phyloP scores from a whole-genome alignment of 2,329 filamentous ascomycete species.

The Calonectria naviculata region DNA sequence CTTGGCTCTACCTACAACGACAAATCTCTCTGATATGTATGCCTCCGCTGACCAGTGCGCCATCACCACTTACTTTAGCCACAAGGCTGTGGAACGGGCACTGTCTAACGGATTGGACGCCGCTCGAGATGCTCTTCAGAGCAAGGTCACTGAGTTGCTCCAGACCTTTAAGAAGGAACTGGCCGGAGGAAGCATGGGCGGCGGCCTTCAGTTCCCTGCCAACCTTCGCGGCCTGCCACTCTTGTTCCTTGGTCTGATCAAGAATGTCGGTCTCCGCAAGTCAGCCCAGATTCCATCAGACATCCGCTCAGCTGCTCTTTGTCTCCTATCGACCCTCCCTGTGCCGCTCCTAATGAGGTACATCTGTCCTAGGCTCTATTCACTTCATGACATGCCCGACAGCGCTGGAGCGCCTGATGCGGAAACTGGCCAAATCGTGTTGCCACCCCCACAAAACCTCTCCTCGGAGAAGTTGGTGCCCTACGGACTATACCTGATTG shows the following conservation, averaged over 20 bases:
- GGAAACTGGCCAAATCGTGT: slow-evolving; percentile 86
- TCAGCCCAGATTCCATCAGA: slow-evolving; percentile 95
- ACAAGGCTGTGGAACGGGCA: slow-evolving; percentile 95
- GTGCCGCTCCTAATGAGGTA: slow-evolving; percentile 92
- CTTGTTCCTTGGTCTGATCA: slow-evolving; percentile 93
- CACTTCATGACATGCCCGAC: slow-evolving; percentile 96
- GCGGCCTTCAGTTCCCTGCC: slow-evolving; percentile 91
- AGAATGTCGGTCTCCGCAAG: slow-evolving; percentile 93
- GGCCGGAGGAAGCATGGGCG: slow-evolving; percentile 94
- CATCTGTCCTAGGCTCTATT: slow-evolving; percentile 88
- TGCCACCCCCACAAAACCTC: slow-evolving; percentile 87
- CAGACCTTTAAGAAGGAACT: slow-evolving; percentile 98
- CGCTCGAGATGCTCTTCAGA: slow-evolving; percentile 89
- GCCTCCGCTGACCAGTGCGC: slow-evolving; percentile 95
- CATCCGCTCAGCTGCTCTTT: slow-evolving; percentile 91
- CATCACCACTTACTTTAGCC: slow-evolving; percentile 93
- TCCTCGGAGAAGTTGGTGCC: slow-evolving; percentile 88
- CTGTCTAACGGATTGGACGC: slow-evolving; percentile 89
- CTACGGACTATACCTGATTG: slow-evolving; percentile 94
- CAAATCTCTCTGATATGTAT: slow-evolving; percentile 90
- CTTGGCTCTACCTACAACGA: slow-evolving; percentile 90
- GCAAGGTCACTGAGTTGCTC: slow-evolving; percentile 91
- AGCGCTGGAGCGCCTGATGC: slow-evolving; percentile 87
- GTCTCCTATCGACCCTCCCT: slow-evolving; percentile 92
- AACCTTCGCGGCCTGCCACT: slow-evolving; percentile 91